These are phyloP conservation scores for Wolfiporia cocos DNA, from an alignment of 1,284 basidiomycete species.

Conservation along the genomic window DNA sequence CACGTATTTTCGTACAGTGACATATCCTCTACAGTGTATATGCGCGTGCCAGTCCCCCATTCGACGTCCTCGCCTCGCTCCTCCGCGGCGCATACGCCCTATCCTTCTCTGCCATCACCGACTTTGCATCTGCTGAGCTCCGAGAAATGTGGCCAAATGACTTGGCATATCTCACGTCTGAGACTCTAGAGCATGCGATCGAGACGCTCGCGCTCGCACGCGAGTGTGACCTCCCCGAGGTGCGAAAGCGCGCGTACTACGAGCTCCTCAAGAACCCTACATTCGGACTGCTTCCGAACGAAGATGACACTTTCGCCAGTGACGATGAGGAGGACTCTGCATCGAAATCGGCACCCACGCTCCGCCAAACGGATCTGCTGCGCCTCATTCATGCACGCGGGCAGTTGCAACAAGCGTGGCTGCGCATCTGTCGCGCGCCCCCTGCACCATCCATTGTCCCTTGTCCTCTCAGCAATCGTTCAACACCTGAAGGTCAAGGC, in stretches of 20 bases:
- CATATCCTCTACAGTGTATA: constrained; percentile 16
- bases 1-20: too few species aligned
- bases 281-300: constrained; percentile 18
- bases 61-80: constrained; percentile 22
- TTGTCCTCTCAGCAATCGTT: too few species aligned
- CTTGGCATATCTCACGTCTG: constrained; percentile 14
- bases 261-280: constrained; percentile 26
- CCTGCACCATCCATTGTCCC: constrained; percentile 15
- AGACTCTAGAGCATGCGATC: constrained; percentile 19
- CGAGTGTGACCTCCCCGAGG: constrained; percentile 20
- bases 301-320: constrained; percentile 5
- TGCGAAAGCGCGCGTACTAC: constrained; percentile 33
- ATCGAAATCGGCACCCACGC: constrained; percentile 5
- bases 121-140: constrained; percentile 23
- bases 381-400: constrained; percentile 18
- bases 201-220: constrained; percentile 27
- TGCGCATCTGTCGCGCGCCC: constrained; percentile 13
- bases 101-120: constrained; percentile 16
- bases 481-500: constrained; percentile 6
- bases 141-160: constrained; percentile 25
- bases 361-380: constrained; percentile 15
- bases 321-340: constrained; percentile 9
- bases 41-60: constrained; percentile 18
- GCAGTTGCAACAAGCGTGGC: constrained; percentile 19
- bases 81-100: constrained; percentile 26